Evolutionary conservation across 257 asterid genomes (phyloP).

Genomic region (Handroanthus guayacan): DNA sequence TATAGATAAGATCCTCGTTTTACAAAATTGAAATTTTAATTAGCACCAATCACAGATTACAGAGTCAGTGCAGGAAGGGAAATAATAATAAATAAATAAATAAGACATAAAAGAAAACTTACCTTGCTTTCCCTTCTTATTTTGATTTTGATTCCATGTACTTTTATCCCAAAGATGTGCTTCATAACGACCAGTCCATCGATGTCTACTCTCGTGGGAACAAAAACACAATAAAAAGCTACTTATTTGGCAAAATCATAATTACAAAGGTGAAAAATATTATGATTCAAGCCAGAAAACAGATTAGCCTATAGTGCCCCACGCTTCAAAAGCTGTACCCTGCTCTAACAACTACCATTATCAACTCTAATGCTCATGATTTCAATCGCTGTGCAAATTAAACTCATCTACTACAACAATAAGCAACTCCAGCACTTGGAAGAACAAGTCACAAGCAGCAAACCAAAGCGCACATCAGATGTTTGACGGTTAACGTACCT

Average conservation of each 20-base stretch:
- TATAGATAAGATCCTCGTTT: conserved; percentile 41
- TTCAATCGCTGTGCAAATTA: conserved; percentile 28
- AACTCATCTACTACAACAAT: conserved; percentile 8
- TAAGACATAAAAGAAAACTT: conserved; percentile 2
- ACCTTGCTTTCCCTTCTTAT: conserved; percentile 99
- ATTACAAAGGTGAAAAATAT: conserved; percentile 17
- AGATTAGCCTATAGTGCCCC: conserved; percentile 16
- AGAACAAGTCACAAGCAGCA: conserved; percentile 25
- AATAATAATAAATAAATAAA: not conserved
- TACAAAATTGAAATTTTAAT: conserved; percentile 30
- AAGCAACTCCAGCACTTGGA: conserved; percentile 5
- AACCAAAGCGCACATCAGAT: conserved; percentile 41
- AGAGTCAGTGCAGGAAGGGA: not conserved
- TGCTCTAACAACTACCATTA: conserved; percentile 25
- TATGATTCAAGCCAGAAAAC: conserved; percentile 17
- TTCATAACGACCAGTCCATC: conserved; percentile 99
- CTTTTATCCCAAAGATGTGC: conserved; percentile 99
- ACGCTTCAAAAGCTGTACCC: conserved; percentile 32
- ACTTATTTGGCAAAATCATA: conserved; percentile 9
- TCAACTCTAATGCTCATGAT: conserved; percentile 9
- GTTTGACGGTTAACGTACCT: conserved; percentile 58
- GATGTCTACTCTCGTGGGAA: conserved; percentile 68
- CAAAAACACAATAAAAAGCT: conserved; percentile 36
- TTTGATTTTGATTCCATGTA: conserved; percentile 98
- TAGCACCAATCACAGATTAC: conserved; percentile 1